Percentiles rank a stretch among this genome's conserved stretches.
Conservation (phyloP, 129 eudicot genomes). For the Tagetes erecta region DNA sequence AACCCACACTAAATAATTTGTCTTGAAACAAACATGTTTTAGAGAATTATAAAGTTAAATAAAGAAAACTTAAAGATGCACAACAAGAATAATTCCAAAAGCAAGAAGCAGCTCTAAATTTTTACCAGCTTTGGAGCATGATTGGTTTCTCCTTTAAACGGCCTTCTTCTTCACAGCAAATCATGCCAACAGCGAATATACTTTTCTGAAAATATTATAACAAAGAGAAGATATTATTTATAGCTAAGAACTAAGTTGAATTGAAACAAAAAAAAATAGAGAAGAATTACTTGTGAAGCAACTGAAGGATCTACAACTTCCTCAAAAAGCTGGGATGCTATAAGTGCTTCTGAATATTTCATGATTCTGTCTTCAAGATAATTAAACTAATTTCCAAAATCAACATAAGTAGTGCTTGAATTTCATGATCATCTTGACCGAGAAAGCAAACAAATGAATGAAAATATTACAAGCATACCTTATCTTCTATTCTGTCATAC, state of each 20-base stretch:
- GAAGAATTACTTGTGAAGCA: constrained; percentile 82
- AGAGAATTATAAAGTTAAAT: too few relatives aligned
- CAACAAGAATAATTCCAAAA: neutral
- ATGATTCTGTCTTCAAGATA: constrained; percentile 70
- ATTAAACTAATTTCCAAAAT: constrained; percentile 57
- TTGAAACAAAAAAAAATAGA: neutral
- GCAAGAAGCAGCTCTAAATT: neutral
- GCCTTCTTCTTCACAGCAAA: constrained; percentile 98
- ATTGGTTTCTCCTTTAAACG: constrained; percentile 94
- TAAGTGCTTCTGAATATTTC: constrained; percentile 53
- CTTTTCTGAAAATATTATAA: constrained; percentile 54
- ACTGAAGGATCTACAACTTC: constrained; percentile 87
- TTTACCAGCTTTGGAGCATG: constrained; percentile 92
- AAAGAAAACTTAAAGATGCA: constrained; percentile 4
- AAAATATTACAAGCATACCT: constrained; percentile 43
- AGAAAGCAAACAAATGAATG: neutral
- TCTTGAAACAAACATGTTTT: too few relatives aligned
- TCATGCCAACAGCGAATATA: constrained; percentile 87
- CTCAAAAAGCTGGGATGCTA: constrained; percentile 66
- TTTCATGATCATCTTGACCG: constrained; percentile 2
- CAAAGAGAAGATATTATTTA: neutral
- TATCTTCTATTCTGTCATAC: constrained; percentile 96
- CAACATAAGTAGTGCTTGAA: constrained; percentile 26
- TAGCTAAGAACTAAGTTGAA: neutral
- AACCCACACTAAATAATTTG: too few relatives aligned